These are phyloP conservation scores for Ehretia macrophylla DNA, from an alignment of 257 asterid genomes.

Conservation along the genomic window DNA sequence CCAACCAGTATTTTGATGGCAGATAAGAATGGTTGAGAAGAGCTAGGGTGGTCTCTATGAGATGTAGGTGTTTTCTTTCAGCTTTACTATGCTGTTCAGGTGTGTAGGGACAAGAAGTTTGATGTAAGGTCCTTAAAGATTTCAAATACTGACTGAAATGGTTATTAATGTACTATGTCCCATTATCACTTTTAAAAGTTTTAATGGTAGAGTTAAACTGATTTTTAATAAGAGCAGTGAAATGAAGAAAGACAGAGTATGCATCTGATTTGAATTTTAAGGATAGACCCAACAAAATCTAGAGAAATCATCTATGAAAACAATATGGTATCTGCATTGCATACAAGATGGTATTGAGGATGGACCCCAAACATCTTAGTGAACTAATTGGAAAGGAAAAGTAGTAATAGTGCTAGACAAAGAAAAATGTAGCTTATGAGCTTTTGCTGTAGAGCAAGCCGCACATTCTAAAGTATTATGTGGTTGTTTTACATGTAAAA, in stretches of 20 bases:
- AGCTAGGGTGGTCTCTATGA: background rate
- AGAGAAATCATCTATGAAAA: slow-evolving; percentile 5
- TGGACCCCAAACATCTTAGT: background rate
- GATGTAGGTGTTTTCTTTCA: background rate
- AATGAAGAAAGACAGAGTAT: background rate
- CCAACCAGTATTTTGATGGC: background rate
- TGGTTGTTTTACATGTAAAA: background rate
- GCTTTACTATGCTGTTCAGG: background rate
- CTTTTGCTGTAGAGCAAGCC: background rate
- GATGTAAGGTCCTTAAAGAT: background rate
- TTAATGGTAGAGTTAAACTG: background rate
- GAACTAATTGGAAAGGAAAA: background rate
- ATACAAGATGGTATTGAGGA: background rate
- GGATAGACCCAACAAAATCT: background rate
- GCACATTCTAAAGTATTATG: too few relatives aligned
- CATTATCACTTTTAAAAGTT: background rate
- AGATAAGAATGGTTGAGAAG: background rate
- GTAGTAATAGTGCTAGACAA: background rate
- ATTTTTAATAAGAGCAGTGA: background rate
- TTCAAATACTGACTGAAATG: background rate
- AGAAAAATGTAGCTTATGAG: background rate
- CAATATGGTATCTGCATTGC: background rate
- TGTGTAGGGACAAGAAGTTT: background rate
- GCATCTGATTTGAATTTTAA: background rate
- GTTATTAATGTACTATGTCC: background rate